Evolutionary conservation across 352 stramenopile genomes (phyloP).

Genomic region (Pythium insidiosum): DNA sequence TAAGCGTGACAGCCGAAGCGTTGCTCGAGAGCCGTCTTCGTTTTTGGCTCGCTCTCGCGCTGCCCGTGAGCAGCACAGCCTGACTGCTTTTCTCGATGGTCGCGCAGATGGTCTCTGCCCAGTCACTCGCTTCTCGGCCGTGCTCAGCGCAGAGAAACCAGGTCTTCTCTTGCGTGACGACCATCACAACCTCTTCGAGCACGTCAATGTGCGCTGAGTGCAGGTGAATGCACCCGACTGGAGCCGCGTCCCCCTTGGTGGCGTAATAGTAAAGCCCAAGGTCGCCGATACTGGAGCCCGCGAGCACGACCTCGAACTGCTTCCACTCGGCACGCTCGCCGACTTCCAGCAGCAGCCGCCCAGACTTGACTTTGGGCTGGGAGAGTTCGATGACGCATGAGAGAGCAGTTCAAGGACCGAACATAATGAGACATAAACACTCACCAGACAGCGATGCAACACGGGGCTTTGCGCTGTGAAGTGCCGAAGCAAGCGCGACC

Average conservation of each 20-base stretch:
- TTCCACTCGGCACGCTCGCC: slow-evolving; percentile 44
- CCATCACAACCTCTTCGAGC: slow-evolving; percentile 71
- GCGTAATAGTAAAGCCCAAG: slow-evolving; percentile 67
- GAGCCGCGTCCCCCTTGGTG: slow-evolving; percentile 23
- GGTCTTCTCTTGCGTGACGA: slow-evolving; percentile 66
- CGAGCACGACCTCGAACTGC: slow-evolving; percentile 55
- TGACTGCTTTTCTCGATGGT: slow-evolving; percentile 42
- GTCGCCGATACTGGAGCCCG: slow-evolving; percentile 35
- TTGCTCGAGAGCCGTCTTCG: slow-evolving; percentile 35
- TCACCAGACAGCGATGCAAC: slow-evolving; percentile 37
- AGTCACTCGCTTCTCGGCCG: slow-evolving; percentile 45
- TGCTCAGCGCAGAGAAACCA: slow-evolving; percentile 74
- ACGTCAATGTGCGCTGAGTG: slow-evolving; percentile 61
- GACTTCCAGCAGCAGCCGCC: slow-evolving; percentile 48
- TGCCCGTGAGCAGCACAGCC: slow-evolving; percentile 8
- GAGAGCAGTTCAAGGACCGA: no score
- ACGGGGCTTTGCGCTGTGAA: slow-evolving; percentile 22
- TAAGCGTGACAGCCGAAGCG: slow-evolving; percentile 31
- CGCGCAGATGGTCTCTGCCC: slow-evolving; percentile 47
- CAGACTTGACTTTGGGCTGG: slow-evolving; percentile 57
- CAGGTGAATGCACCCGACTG: slow-evolving; percentile 45
- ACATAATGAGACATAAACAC: not conserved
- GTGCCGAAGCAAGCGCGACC: slow-evolving; percentile 43
- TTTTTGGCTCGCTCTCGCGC: slow-evolving; percentile 3
- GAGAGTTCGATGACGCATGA: no score